These are phyloP conservation scores for Colletotrichum liaoningense DNA, from an alignment of 2,329 filamentous ascomycete genomes.

Conservation along the genomic window DNA sequence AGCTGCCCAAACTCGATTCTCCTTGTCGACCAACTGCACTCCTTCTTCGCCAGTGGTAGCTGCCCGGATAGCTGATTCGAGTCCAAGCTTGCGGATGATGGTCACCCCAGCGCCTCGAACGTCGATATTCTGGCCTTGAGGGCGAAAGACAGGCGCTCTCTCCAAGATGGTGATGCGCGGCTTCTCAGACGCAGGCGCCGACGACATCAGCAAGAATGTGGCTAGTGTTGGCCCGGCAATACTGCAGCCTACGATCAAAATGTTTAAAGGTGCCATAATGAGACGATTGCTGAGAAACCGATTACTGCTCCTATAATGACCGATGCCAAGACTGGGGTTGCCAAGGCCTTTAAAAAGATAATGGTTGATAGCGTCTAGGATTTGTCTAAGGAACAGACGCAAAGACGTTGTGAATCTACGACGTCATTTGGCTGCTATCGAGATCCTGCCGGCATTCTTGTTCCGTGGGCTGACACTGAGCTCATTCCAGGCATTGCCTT, in stretches of 20 bases:
- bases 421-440: not conserved
- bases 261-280: constrained; percentile 32
- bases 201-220: constrained; percentile 7
- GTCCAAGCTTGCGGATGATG: constrained; percentile 52
- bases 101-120: constrained; percentile 50
- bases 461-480: not conserved
- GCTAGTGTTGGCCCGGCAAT: constrained; percentile 47
- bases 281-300: not conserved
- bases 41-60: constrained; percentile 55
- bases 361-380: fast-evolving
- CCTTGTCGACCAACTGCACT: constrained; percentile 56
- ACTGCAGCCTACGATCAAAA: constrained; percentile 47
- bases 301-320: fast-evolving
- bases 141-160: constrained; percentile 42
- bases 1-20: constrained; percentile 48
- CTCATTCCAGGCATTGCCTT: not conserved
- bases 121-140: constrained; percentile 49
- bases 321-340: not conserved
- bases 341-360: not conserved
- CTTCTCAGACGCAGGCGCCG: constrained; percentile 7
- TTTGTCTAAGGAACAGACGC: not conserved
- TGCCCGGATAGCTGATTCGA: constrained; percentile 49
- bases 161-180: constrained; percentile 52
- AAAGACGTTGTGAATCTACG: not conserved
- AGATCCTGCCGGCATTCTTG: not conserved